Evolutionary conservation across 805 yeast species (phyloP), one percentile per base, ranked within the genome.

Genomic region (Starmerella bombi): DNA sequence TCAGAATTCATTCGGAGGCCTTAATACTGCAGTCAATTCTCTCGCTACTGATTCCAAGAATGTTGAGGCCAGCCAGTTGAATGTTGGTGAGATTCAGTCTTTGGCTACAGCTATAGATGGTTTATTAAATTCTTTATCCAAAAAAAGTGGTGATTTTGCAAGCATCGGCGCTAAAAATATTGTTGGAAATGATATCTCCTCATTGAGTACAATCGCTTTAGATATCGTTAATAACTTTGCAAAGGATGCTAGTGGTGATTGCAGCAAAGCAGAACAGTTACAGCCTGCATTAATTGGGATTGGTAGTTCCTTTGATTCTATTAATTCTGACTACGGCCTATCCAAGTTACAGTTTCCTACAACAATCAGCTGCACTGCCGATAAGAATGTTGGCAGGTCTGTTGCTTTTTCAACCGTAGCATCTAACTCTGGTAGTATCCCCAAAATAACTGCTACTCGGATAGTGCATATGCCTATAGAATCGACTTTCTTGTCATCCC

Each of bases 141-240:
- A 36, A 38, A 52, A 53, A 49, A 46, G 51, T 25, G 17, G 42
- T 28, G 55, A 43, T 40, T 45, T 55, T 32, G 31, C n/a, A 17
- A 21, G 40, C 15, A 54, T 46, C 25, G 56, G 57, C 18, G 50
- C 55, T 42, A 32, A 41, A 20, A 8, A 38, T 22, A 51, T 54
- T 39, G 56, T 54, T 34, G 33, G 30, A 16, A 45, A 47, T 30
- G 56, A 53, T 43, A 39, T 54, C 29, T 35, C 36, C 19, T 41
- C 42, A 16, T 38, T 53, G 21, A 37, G 38, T 23, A 42, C 40
- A 27, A 41, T 50, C 33, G 44, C 56, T 22, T 46, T 36, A 25
- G 41, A 40, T 17, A 41, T 54, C 19, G 46, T 45, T 33, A 34
- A 42, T 37, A 38, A 38, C 33, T 32, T 46, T 28, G 34, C 44